These are phyloP conservation scores for Trichoderma brevicompactum DNA, from an alignment of 2,329 filamentous ascomycete species.

Conservation along the genomic window DNA sequence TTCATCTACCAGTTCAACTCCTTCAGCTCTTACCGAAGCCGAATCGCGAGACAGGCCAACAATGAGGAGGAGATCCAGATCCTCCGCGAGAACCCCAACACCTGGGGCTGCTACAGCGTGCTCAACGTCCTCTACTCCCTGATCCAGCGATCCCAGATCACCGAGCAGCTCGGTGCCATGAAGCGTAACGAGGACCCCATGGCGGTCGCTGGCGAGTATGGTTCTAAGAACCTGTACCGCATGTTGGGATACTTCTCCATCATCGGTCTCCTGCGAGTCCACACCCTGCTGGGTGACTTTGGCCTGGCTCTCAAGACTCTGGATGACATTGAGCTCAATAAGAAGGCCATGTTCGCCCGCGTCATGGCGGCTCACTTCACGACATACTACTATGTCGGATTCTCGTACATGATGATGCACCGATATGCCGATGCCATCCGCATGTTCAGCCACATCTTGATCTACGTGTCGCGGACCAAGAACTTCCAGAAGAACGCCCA, in stretches of 20 bases:
- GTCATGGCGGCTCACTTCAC: conserved; percentile 99
- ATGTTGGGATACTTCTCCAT: conserved; percentile 99
- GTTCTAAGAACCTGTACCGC: conserved; percentile 89
- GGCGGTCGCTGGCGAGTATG: conserved; percentile 91
- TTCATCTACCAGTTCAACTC: conserved; percentile 99
- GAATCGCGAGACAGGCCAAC: conserved; percentile 78
- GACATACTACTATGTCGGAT: conserved; percentile 99
- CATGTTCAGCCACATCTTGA: conserved; percentile 99
- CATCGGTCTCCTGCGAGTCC: conserved; percentile 92
- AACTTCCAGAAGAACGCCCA: conserved; percentile 99
- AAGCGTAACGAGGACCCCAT: conserved; percentile 91
- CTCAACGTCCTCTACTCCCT: conserved; percentile 99
- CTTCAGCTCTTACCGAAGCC: conserved; percentile 95
- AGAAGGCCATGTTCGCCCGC: conserved; percentile 99
- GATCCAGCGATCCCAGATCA: conserved; percentile 97
- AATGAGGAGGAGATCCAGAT: conserved; percentile 93
- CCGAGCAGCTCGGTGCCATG: conserved; percentile 92
- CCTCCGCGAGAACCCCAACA: conserved; percentile 95
- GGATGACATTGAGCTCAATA: conserved; percentile 99
- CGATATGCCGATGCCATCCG: conserved; percentile 98
- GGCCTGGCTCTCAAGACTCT: conserved; percentile 97
- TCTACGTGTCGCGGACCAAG: conserved; percentile 98
- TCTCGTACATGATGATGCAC: conserved; percentile 99
- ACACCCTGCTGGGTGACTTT: conserved; percentile 96
- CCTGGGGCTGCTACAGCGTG: conserved; percentile 99